Percentiles rank a stretch among this genome's conserved stretches.
phyloP scores from a whole-genome alignment of 352 stramenopile species.

The Globisporangium echinulatum region DNA sequence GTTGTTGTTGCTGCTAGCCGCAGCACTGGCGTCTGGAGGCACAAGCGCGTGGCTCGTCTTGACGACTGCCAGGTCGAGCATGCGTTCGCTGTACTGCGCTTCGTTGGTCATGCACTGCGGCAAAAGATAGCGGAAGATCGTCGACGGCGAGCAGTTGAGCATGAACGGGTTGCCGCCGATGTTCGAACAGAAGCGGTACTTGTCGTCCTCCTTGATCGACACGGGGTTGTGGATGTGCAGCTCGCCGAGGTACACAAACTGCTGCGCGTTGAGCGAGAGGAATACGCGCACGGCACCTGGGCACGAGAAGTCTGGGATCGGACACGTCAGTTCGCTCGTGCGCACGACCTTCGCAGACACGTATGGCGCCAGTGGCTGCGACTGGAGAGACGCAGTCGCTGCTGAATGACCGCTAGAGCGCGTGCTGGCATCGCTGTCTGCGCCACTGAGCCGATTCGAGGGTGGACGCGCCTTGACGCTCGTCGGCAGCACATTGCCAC shows the following conservation, averaged over 20 bases:
- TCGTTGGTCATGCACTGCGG: conserved; percentile 41
- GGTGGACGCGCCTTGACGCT: conserved; percentile 12
- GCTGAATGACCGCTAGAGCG: not conserved
- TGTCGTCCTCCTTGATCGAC: conserved; percentile 39
- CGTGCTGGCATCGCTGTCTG: not conserved
- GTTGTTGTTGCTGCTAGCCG: not conserved
- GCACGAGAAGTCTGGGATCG: conserved; percentile 47
- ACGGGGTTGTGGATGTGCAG: conserved; percentile 49
- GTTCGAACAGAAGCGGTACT: conserved; percentile 56
- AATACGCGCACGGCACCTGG: conserved; percentile 36
- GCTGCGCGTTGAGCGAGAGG: conserved; percentile 66
- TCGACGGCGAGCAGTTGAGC: conserved; percentile 48
- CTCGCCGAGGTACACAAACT: conserved; percentile 60
- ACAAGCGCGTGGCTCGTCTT: conserved; percentile 18
- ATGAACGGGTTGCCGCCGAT: conserved; percentile 49
- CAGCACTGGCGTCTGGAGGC: not conserved
- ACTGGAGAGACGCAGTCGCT: too few species aligned
- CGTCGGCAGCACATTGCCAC: conserved; percentile 7
- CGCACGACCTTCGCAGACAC: conserved; percentile 46
- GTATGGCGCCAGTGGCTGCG: conserved; percentile 15
- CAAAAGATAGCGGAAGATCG: conserved; percentile 34
- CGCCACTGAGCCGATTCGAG: not conserved
- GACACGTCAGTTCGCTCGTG: conserved; percentile 39
- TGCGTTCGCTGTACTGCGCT: conserved; percentile 17
- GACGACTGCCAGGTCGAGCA: conserved; percentile 18